Percentiles rank a stretch among this genome's conserved stretches.
These are phyloP conservation scores for Cladosporium sp. DNA, from an alignment of 2,329 filamentous ascomycete genomes.

Conservation along the genomic window DNA sequence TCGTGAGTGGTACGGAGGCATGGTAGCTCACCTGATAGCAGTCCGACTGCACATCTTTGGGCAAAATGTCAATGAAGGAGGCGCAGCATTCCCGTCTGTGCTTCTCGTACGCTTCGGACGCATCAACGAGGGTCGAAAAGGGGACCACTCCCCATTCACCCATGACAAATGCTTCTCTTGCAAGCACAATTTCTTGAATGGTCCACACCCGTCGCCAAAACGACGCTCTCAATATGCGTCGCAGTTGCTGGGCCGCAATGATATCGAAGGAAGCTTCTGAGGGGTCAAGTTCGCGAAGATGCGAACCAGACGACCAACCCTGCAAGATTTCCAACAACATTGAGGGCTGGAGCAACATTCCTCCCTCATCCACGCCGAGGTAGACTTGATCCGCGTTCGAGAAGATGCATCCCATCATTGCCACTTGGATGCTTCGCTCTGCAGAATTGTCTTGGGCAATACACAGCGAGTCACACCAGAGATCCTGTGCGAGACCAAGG, in stretches of 20 bases:
- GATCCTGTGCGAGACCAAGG: neutral
- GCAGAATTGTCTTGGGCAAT: neutral
- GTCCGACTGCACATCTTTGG: neutral
- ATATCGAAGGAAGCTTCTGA: neutral
- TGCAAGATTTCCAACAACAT: neutral
- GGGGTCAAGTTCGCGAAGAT: neutral
- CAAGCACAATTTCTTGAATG: neutral
- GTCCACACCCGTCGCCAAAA: neutral
- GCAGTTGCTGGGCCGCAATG: neutral
- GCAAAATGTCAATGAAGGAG: neutral
- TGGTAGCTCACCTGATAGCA: neutral
- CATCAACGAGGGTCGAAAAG: neutral
- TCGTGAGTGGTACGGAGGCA: neutral
- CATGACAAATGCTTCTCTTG: neutral
- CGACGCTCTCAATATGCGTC: neutral
- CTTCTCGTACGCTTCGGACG: neutral
- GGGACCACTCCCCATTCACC: neutral
- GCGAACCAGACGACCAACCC: neutral
- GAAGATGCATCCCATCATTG: neutral
- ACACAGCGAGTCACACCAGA: neutral
- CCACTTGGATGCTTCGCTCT: neutral
- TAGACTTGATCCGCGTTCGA: neutral
- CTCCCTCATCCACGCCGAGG: neutral
- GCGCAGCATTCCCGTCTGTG: neutral
- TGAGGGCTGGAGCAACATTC: neutral